These are phyloP conservation scores for Boletales sp. DNA, from an alignment of 768 basidiomycete genomes.

Conservation along the genomic window DNA sequence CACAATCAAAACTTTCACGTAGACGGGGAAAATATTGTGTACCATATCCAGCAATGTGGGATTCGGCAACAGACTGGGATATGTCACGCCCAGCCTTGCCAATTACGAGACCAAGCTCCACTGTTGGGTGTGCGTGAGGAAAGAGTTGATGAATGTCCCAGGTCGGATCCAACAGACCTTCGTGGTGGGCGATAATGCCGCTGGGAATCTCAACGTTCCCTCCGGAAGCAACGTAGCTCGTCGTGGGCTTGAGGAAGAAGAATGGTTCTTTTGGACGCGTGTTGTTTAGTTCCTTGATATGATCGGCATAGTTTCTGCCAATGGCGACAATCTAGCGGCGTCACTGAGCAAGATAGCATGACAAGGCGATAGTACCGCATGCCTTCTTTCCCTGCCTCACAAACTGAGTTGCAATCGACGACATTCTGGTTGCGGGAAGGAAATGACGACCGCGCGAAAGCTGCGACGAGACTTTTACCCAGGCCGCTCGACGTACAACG, in stretches of 20 bases:
- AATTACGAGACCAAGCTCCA: slow-evolving; percentile 97
- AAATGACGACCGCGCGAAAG: background rate
- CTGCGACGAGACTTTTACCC: no score
- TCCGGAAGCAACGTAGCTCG: slow-evolving; percentile 75
- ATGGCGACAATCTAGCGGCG: slow-evolving; percentile 81
- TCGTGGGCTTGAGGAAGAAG: slow-evolving; percentile 97
- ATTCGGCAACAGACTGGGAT: slow-evolving; percentile 61
- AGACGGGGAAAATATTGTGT: slow-evolving; percentile 12
- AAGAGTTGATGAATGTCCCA: background rate
- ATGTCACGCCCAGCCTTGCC: slow-evolving; percentile 87
- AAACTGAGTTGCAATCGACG: slow-evolving; percentile 37
- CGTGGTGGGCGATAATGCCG: slow-evolving; percentile 85
- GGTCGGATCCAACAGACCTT: slow-evolving; percentile 49
- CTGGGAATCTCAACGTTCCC: slow-evolving; percentile 82
- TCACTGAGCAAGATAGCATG: background rate
- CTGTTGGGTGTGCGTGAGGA: slow-evolving; percentile 33
- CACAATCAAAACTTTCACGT: background rate
- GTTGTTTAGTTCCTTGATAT: slow-evolving; percentile 90
- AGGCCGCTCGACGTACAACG: no score
- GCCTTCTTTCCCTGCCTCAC: slow-evolving; percentile 48
- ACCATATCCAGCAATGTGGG: slow-evolving; percentile 93
- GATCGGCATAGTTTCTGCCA: slow-evolving; percentile 90
- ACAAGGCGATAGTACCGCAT: background rate
- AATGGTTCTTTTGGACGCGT: slow-evolving; percentile 87
- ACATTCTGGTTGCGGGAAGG: slow-evolving; percentile 23